Percentiles rank a stretch among this genome's conserved stretches.
Evolutionary conservation across 1,284 basidiomycete species (phyloP).

Genomic region (Rhodotorula sp.): DNA sequence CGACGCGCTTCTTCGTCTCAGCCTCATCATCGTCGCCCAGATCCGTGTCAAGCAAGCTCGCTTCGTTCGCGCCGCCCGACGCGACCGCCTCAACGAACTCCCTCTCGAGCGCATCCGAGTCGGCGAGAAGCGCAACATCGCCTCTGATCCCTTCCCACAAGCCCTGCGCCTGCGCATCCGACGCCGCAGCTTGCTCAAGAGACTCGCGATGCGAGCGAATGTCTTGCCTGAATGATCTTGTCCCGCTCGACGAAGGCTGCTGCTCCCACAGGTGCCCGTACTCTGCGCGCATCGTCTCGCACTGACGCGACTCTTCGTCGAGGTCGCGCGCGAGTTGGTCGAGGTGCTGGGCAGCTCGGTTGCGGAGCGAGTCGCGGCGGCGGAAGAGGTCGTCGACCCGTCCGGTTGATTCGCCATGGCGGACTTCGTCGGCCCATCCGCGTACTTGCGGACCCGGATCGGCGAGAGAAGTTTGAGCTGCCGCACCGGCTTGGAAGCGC

Average conservation of each 20-base stretch:
- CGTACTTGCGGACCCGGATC: conserved; percentile 71
- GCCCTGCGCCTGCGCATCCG: conserved; percentile 70
- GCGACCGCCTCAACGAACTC: conserved; percentile 61
- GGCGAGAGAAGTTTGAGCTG: conserved; percentile 57
- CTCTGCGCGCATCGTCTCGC: conserved; percentile 58
- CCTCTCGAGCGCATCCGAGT: conserved; percentile 61
- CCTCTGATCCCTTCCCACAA: conserved; percentile 71
- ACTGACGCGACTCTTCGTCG: conserved; percentile 49
- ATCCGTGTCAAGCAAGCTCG: conserved; percentile 48
- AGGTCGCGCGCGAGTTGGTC: conserved; percentile 47
- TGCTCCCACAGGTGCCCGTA: conserved; percentile 88
- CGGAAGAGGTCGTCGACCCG: conserved; percentile 63
- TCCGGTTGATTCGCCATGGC: conserved; percentile 62
- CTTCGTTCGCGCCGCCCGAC: conserved; percentile 6
- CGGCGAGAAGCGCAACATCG: conserved; percentile 67
- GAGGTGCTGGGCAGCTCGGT: conserved; percentile 33
- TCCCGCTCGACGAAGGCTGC: conserved; percentile 72
- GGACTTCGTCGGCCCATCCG: conserved; percentile 74
- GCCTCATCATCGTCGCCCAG: conserved; percentile 60
- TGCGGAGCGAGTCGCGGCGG: conserved; percentile 50
- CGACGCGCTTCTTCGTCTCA: conserved; percentile 66
- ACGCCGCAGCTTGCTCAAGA: conserved; percentile 70
- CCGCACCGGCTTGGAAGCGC: conserved; percentile 71
- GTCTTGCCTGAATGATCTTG: conserved; percentile 70
- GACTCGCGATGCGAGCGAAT: conserved; percentile 74